A percentile compares a stretch with the other conserved stretches of the same genome.
phyloP scores from a whole-genome alignment of 2,329 filamentous ascomycete species.

The Nothophoma quercina region DNA sequence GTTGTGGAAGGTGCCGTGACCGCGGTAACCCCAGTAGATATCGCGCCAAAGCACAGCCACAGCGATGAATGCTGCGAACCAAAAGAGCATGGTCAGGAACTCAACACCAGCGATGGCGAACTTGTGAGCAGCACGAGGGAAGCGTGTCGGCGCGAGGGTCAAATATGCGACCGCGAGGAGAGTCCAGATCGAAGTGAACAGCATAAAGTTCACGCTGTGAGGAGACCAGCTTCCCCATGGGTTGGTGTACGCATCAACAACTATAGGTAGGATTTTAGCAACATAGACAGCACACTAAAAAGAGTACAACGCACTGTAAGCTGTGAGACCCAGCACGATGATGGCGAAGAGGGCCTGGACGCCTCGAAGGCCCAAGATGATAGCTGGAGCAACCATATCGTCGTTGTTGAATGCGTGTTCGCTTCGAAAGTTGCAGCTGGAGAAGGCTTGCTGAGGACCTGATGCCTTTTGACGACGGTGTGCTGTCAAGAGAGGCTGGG shows the following conservation, averaged over 20 bases:
- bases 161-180: constrained; percentile 74
- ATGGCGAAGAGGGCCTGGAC: constrained; percentile 74
- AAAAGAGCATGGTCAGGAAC: constrained; percentile 81
- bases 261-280: too few species aligned
- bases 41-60: constrained; percentile 71
- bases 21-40: constrained; percentile 53
- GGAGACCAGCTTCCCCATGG: constrained; percentile 61
- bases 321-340: constrained; percentile 79
- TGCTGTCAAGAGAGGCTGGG: constrained; percentile 7
- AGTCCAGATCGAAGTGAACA: constrained; percentile 83
- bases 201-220: constrained; percentile 73
- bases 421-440: too few species aligned
- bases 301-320: constrained; percentile 75
- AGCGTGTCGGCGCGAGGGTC: constrained; percentile 70
- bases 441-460: background rate
- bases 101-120: constrained; percentile 74
- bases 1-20: constrained; percentile 60
- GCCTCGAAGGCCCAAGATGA: constrained; percentile 70
- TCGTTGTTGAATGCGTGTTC: too few species aligned
- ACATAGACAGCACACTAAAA: too few species aligned
- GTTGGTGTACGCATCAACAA: constrained; percentile 59
- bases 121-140: constrained; percentile 67
- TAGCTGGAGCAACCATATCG: constrained; percentile 34
- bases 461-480: constrained; percentile 4
- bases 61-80: constrained; percentile 87